Conservation (phyloP, 2,329 filamentous ascomycete species). For the Aureobasidium zeae region DNA sequence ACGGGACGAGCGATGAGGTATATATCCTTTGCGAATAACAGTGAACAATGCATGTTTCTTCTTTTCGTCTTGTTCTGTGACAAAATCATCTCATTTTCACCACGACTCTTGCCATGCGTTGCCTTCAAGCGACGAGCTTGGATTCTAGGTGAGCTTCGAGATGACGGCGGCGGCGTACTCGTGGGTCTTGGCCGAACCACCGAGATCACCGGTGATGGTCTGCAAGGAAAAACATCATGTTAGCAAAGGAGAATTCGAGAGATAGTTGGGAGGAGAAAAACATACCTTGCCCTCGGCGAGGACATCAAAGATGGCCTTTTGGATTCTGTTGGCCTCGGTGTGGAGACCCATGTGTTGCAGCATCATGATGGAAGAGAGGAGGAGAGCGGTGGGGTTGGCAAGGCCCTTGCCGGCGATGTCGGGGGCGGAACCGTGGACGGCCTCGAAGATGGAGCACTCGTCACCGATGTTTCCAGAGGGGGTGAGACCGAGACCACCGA, state of each 20-base stretch:
- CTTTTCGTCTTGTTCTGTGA: no score
- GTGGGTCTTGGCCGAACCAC: slow-evolving; percentile 89
- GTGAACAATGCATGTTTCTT: no score
- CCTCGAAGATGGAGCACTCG: slow-evolving; percentile 99
- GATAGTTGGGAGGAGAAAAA: slow-evolving; percentile 9
- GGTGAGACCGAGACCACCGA: slow-evolving; percentile 92
- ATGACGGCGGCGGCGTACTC: slow-evolving; percentile 95
- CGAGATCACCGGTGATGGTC: slow-evolving; percentile 86
- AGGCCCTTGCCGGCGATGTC: slow-evolving; percentile 94
- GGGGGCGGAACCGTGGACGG: slow-evolving; percentile 92
- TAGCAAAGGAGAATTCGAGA: background rate
- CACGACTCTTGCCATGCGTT: slow-evolving; percentile 10
- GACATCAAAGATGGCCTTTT: slow-evolving; percentile 90
- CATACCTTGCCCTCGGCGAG: slow-evolving; percentile 85
- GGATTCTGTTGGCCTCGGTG: slow-evolving; percentile 76
- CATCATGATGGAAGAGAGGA: slow-evolving; percentile 99
- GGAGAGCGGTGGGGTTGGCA: slow-evolving; percentile 92
- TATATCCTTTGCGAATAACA: no score
- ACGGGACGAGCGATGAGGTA: no score
- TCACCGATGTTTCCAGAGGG: slow-evolving; percentile 98
- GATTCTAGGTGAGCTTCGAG: slow-evolving; percentile 38
- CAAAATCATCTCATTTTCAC: slow-evolving; percentile 1
- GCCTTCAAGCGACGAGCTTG: slow-evolving; percentile 18
- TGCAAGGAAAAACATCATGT: slow-evolving; percentile 26
- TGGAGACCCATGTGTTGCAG: slow-evolving; percentile 92